Base-by-base conservation (phyloP, 441 rosid species). In the Macaranga tanarius region DNA sequence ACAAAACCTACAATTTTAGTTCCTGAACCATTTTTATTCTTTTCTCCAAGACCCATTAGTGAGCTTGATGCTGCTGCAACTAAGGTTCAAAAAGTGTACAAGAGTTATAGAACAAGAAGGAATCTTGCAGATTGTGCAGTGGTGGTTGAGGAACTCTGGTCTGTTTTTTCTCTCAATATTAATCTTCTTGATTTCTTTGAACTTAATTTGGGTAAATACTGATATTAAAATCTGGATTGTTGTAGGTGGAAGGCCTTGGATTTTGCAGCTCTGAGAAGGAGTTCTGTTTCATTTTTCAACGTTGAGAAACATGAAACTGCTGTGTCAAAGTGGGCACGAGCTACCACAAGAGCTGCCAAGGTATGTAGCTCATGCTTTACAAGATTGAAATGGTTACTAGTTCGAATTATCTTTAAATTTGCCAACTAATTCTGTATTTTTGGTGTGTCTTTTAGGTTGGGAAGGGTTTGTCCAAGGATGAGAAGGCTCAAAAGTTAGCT, bases 181-280 rank as follows among this genome's bases (percentile, higher is more conserved):
- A 31, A 55, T 63, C 38, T 56, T 40, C 50, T 28, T 16, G 57
- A 44, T 28, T 71, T 68, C 22, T 64, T 57, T 11, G 9, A 13
- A 0, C 22, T 25, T 25, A 45, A 45, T 51, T 51, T 52, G 23
- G 59, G 71, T 52, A 34, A 3, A 40, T 63, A 19, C 45, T 44
- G 8, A 38, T n/a, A 45, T 20, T 34, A 10, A 45, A 31, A 48
- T 71, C 66, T 63, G 22, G 19, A 58, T 22, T 34, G 70, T 67
- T 74, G 19, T 56, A 92, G 98, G 97, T 91, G 97, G 94, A 91
- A 88, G 81, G 86, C 97, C 19, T 79, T 93, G 63, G 97, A 93
- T 75, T 86, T 83, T 71, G 98, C 95, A 44, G 86, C 94, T 55
- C 75, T 93, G 45, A 85, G 81, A 44, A 74, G 79, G 70, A 80